Evolutionary conservation across 2,329 filamentous ascomycete genomes (phyloP), one percentile per base, ranked within the genome.

Genomic region (Arthrobotrys entomopaga): DNA sequence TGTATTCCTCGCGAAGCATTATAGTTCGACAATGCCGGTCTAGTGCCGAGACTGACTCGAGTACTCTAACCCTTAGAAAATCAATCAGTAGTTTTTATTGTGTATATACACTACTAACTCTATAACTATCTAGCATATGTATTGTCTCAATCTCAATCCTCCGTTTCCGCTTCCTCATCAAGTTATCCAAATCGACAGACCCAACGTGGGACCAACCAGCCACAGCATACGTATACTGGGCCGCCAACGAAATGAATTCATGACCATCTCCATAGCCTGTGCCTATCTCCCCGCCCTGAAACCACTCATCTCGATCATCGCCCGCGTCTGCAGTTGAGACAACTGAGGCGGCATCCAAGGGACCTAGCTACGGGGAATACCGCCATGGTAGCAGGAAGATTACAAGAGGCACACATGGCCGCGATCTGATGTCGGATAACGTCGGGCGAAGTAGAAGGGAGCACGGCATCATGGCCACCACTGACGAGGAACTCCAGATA

Each of bases 181-280:
- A 65, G n/a, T 59, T 73, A 13, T 73, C 69, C 3, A 60, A 52
- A 52, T 73, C 69, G 8, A 66, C 24, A 50, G 69, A 73, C 20
- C 69, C 69, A 42, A 73, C 69, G 15, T 73, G 69, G 69, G 69
- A 73, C 24, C 69, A 73, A 50, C 69, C 69, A 6, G 69, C 69
- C 34, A 79, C 81, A 7, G 75, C 78, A 2, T 80, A 80, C 78
- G 75, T 78, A 34, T 34, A 34, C 29, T 82, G 80, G 80, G 80
- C 81, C 7, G 67, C 81, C n/a, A 81, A 81, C 40, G 81, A 82
- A 76, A 34, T 34, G 29, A 34, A 34, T n/a, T n/a, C n/a, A 81
- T 81, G 80, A 81, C 81, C 69, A 78, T 81, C 6, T 79, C 80
- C 5, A 80, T 82, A 24, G 76, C 81, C 15, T 82, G 81, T 58